Conservation (phyloP, 2,329 filamentous ascomycete genomes). For the Monosporascus sp. region DNA sequence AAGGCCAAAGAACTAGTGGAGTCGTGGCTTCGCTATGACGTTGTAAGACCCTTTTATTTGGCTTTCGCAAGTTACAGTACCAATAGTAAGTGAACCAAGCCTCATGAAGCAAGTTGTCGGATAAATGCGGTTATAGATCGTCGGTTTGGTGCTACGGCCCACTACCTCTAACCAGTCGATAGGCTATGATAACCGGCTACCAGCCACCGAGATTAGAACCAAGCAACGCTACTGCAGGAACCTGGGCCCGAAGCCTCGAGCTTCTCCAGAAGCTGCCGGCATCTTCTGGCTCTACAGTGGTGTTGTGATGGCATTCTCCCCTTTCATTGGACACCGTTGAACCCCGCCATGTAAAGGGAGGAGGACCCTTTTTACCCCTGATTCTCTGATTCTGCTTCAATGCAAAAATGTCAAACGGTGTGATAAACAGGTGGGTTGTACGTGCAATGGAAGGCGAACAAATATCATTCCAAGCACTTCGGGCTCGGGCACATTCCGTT, state of each 20-base stretch:
- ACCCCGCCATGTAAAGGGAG: too few relatives aligned
- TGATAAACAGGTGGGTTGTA: neutral
- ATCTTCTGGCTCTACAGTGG: too few relatives aligned
- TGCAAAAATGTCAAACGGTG: neutral
- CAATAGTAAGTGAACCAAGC: neutral
- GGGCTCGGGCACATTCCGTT: neutral
- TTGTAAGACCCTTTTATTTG: neutral
- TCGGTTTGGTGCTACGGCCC: neutral
- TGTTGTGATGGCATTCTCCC: too few relatives aligned
- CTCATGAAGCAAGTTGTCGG: neutral
- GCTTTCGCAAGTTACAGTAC: too few relatives aligned
- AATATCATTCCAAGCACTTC: neutral
- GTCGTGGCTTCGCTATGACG: neutral
- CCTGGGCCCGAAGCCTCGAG: neutral
- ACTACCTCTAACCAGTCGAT: neutral
- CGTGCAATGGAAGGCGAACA: neutral
- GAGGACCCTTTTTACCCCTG: too few relatives aligned
- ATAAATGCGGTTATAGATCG: neutral
- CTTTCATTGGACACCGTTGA: too few relatives aligned
- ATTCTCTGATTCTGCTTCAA: neutral
- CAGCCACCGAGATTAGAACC: neutral
- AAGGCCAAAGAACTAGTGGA: too few relatives aligned
- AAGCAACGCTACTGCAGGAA: constrained; percentile 1
- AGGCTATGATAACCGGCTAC: neutral
- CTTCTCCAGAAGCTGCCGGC: neutral